Evolutionary conservation across 2,329 filamentous ascomycete species (phyloP).

Genomic region (Beauveria pseudobassiana): DNA sequence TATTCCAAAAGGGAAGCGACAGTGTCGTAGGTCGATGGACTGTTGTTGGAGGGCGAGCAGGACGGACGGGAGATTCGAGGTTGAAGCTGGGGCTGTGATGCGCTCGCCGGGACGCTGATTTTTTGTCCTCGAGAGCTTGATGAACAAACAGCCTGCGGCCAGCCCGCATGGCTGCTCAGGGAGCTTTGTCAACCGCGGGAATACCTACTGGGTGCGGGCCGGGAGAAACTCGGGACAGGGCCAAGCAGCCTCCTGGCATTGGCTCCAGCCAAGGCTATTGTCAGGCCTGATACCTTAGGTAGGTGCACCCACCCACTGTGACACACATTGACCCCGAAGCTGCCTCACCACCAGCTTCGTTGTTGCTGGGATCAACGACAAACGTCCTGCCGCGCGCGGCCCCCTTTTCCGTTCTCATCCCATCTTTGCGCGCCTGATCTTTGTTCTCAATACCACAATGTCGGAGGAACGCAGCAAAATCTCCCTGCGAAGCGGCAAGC

Average conservation of each 20-base stretch:
- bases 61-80: not conserved
- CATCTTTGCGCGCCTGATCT: not conserved
- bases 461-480: conserved; percentile 55
- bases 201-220: not conserved
- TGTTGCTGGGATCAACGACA: conserved; percentile 2
- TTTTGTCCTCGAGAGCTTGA: not conserved
- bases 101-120: conserved; percentile 10
- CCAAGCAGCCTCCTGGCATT: not conserved
- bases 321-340: not conserved
- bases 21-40: not conserved
- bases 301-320: too few relatives aligned
- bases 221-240: conserved; percentile 18
- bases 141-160: not conserved
- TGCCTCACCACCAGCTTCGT: not conserved
- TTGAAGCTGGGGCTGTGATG: conserved; percentile 8
- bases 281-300: too few relatives aligned
- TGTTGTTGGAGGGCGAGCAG: not conserved
- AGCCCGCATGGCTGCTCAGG: conserved; percentile 1
- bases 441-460: conserved; percentile 32
- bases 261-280: too few relatives aligned
- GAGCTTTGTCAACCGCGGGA: conserved; percentile 3
- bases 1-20: not conserved
- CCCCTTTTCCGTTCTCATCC: not conserved
- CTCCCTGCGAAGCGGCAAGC: conserved; percentile 56
- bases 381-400: not conserved